phyloP scores from a whole-genome alignment of 495 filamentous ascomycete genomes.

The Cryomyces minteri region DNA sequence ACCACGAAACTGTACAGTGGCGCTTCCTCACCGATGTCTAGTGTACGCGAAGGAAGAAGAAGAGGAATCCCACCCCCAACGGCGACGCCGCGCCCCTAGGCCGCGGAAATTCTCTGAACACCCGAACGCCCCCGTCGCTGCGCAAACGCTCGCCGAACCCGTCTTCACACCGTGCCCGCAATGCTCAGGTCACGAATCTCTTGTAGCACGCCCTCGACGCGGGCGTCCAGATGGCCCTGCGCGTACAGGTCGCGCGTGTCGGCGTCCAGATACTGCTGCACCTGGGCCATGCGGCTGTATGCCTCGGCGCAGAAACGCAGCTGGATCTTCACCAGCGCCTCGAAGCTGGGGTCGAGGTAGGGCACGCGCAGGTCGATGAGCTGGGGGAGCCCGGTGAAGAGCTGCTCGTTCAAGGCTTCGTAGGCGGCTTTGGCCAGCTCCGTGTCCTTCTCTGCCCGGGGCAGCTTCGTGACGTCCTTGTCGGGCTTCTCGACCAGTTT shows the following conservation, averaged over 20 bases:
- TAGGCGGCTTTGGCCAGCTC: constrained; percentile 87
- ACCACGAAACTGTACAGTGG: too few relatives aligned
- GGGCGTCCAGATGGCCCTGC: constrained; percentile 72
- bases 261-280: constrained; percentile 96
- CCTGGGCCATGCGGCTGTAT: constrained; percentile 92
- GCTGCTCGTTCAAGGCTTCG: constrained; percentile 88
- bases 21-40: too few relatives aligned
- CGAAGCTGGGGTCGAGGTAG: constrained; percentile 90
- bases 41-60: too few relatives aligned
- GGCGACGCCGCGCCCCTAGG: too few relatives aligned
- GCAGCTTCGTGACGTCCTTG: constrained; percentile 91
- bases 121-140: too few relatives aligned
- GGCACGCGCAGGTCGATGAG: constrained; percentile 93
- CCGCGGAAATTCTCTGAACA: too few relatives aligned
- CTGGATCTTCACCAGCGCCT: constrained; percentile 97
- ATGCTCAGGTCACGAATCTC: constrained; percentile 96
- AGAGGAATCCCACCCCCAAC: too few relatives aligned
- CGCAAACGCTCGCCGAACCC: too few relatives aligned
- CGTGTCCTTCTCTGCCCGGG: constrained; percentile 81
- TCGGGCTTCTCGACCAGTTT: constrained; percentile 95
- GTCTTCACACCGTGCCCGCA: constrained; percentile 39
- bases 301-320: constrained; percentile 94
- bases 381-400: constrained; percentile 85
- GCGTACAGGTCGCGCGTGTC: constrained; percentile 94
- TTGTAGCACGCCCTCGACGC: constrained; percentile 90